Conservation (phyloP, 768 basidiomycete genomes). For the Phaeotremella fagi region DNA sequence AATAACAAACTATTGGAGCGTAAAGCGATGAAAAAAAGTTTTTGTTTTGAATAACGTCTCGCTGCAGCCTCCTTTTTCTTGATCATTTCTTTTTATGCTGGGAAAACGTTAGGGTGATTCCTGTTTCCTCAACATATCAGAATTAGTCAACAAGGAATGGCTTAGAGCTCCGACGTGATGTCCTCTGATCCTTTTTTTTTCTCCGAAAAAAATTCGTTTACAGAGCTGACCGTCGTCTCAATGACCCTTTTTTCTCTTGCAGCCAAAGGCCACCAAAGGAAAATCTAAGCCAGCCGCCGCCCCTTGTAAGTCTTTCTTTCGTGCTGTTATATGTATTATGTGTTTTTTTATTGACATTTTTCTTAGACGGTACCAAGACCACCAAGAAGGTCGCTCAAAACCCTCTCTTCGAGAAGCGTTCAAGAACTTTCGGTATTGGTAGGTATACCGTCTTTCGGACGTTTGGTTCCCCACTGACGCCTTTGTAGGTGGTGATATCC, state of each 20-base stretch:
- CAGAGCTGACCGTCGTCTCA: constrained; percentile 43
- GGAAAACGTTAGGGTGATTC: constrained; percentile 24
- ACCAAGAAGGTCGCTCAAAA: constrained; percentile 75
- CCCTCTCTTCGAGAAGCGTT: constrained; percentile 85
- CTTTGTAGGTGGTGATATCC: constrained; percentile 78
- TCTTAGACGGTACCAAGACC: constrained; percentile 55
- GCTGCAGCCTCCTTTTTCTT: constrained; percentile 1
- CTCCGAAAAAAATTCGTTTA: neutral
- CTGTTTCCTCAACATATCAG: neutral
- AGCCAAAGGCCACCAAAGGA: constrained; percentile 51
- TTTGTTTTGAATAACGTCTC: neutral
- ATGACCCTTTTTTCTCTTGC: constrained; percentile 38
- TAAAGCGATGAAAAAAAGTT: neutral
- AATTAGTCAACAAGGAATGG: neutral
- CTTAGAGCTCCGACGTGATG: constrained; percentile 47
- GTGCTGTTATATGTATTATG: neutral
- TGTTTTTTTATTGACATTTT: neutral
- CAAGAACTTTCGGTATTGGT: constrained; percentile 97
- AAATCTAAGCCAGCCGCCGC: constrained; percentile 49
- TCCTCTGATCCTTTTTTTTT: constrained; percentile 12
- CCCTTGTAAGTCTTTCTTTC: constrained; percentile 43
- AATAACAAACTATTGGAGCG: neutral
- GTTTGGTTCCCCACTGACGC: neutral
- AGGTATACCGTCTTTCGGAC: constrained; percentile 30
- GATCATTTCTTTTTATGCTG: neutral